These are phyloP conservation scores for Roridomyces roridus DNA, from an alignment of 768 basidiomycete species.

Conservation along the genomic window DNA sequence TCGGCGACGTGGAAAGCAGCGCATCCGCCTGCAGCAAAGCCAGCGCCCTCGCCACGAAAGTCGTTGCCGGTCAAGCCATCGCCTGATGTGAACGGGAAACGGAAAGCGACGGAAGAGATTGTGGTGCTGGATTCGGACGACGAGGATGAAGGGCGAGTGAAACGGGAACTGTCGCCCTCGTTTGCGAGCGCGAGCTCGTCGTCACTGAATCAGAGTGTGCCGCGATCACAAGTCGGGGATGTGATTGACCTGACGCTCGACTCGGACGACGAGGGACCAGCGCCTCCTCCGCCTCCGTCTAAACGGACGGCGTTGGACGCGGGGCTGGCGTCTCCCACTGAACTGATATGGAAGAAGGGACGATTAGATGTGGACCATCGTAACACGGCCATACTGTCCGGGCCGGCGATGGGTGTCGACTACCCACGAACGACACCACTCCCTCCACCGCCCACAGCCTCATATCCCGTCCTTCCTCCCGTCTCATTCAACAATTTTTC, in stretches of 20 bases:
- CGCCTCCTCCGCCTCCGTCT: conserved; percentile 41
- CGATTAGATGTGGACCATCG: conserved; percentile 41
- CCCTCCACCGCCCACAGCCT: conserved; percentile 4
- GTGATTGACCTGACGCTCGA: conserved; percentile 89
- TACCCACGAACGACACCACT: background rate
- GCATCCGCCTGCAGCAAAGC: conserved; percentile 45
- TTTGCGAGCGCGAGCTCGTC: conserved; percentile 40
- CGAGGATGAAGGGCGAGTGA: conserved; percentile 78
- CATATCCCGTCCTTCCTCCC: conserved; percentile 9
- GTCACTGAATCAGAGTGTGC: conserved; percentile 1
- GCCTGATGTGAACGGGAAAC: conserved; percentile 45
- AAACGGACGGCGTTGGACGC: conserved; percentile 68
- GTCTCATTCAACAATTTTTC: conserved; percentile 4
- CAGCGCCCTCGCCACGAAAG: conserved; percentile 40
- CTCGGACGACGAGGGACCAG: conserved; percentile 70
- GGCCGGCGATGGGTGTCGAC: conserved; percentile 10
- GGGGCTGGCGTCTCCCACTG: conserved; percentile 58
- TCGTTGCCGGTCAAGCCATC: conserved; percentile 32
- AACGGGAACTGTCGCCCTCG: conserved; percentile 76
- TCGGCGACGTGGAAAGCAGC: conserved; percentile 72
- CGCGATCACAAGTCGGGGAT: conserved; percentile 42
- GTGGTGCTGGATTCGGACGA: conserved; percentile 78
- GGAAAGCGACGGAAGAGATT: conserved; percentile 57
- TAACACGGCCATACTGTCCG: background rate
- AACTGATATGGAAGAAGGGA: conserved; percentile 78